phyloP scores from a whole-genome alignment of 139 green algal genomes.

The Chlamydomonas incerta region DNA sequence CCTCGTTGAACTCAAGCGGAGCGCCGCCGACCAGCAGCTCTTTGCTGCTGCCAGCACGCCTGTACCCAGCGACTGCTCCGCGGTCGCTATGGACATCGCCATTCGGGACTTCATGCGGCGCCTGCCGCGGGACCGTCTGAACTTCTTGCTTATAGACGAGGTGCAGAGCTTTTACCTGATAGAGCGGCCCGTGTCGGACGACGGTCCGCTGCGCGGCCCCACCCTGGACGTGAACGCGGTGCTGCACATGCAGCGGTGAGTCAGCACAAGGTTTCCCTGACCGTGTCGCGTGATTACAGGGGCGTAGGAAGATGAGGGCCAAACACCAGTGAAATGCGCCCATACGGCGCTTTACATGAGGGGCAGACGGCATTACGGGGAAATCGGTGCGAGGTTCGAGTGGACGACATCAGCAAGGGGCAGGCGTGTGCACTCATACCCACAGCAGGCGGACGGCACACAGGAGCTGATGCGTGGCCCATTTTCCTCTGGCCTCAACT shows the following conservation, averaged over 20 bases:
- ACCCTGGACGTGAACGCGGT: conserved; percentile 5
- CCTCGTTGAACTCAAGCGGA: too few relatives aligned
- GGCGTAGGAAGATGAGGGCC: not conserved
- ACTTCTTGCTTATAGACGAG: too few relatives aligned
- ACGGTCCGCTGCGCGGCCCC: not conserved
- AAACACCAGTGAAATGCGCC: not conserved
- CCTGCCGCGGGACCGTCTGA: too few relatives aligned
- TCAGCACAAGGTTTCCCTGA: not conserved
- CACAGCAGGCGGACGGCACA: too few relatives aligned
- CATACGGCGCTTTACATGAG: not conserved
- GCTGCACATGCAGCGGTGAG: conserved; percentile 17
- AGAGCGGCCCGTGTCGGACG: not conserved
- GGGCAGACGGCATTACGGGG: conserved; percentile 2
- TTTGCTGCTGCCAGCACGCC: too few relatives aligned
- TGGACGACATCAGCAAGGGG: conserved; percentile 4
- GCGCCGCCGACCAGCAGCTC: too few relatives aligned
- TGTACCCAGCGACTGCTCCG: too few relatives aligned
- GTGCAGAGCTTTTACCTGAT: not conserved
- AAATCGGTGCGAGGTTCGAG: not conserved
- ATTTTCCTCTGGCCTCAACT: not conserved
- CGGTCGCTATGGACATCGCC: not conserved
- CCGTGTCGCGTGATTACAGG: not conserved
- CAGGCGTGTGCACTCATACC: not conserved
- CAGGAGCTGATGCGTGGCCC: not conserved
- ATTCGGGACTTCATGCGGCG: not conserved